Conservation (phyloP, 495 filamentous ascomycete genomes). For the Elasticomyces elasticus region DNA sequence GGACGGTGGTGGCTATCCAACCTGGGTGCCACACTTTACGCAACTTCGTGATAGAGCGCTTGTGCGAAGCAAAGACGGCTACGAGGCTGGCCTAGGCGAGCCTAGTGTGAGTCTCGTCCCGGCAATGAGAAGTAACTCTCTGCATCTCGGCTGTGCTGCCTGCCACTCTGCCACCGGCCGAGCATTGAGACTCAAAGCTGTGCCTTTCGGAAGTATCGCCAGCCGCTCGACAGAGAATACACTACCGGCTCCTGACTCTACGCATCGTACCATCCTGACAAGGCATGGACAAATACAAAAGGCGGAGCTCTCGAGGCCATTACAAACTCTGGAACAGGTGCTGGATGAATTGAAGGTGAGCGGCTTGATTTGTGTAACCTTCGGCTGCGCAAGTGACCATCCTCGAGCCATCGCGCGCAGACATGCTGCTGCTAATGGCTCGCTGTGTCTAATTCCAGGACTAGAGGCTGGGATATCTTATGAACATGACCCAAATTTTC, state of each 20-base stretch:
- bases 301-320: neutral
- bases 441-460: too few relatives aligned
- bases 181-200: neutral
- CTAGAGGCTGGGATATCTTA: too few relatives aligned
- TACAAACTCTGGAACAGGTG: neutral
- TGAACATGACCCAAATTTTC: too few relatives aligned
- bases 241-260: constrained; percentile 1
- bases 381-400: too few relatives aligned
- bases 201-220: neutral
- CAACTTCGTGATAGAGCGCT: neutral
- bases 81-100: neutral
- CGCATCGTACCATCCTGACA: neutral
- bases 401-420: too few relatives aligned
- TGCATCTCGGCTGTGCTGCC: neutral
- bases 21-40: constrained; percentile 8
- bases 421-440: too few relatives aligned
- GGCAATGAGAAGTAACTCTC: neutral
- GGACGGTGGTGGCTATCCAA: neutral
- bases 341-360: too few relatives aligned
- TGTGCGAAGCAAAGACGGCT: neutral
- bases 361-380: too few relatives aligned
- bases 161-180: neutral
- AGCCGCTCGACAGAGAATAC: neutral
- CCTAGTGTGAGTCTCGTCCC: neutral
- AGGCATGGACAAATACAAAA: neutral